Evolutionary conservation across 2,329 filamentous ascomycete species (phyloP), one percentile per base, ranked within the genome.

Genomic region (Davidsoniella neocaledoniae): DNA sequence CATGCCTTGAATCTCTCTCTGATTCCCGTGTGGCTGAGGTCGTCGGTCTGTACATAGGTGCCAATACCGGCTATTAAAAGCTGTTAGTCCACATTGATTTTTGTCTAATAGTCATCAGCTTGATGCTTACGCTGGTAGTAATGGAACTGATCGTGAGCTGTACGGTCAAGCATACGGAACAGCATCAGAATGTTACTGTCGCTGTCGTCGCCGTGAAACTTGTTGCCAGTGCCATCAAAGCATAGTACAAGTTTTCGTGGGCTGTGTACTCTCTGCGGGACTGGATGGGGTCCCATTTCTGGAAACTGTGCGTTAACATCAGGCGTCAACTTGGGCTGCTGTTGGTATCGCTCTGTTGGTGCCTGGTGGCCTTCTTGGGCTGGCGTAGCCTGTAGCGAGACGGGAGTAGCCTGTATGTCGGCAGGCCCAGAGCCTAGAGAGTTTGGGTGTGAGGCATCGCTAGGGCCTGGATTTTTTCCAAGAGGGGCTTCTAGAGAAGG

Each of bases 101-200:
- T 12, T 3, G 6, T 33, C 26, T 33, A 3, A 12, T 10, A 33
- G 7, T 9, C 3, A 12, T 33, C 8, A n/a, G 0, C 1, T 3
- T 14, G 2, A n/a, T 6, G 59, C 71, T 60, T 59, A 76, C 73
- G 76, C 55, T 80, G 76, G 48, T 80, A 79, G 54, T 80, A 80
- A 53, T 78, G 74, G 55, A 68, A 78, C 54, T 84, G 79, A 50
- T 77, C 71, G 19, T 68, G 66, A 0, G 76, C 73, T 5, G 73
- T 74, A 4, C 79, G 71, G 56, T 84, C 79, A 1, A 84, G 64
- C 70, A 82, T 81, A 37, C 78, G 71, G 55, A 80, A 83, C 9
- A 84, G 81, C 58, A 83, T 83, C 53, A 84, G 64, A 56, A 84
- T 78, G 49, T 79, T 79, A 59, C 73, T 77, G 56, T 79, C 76